phyloP scores from a whole-genome alignment of 2,329 filamentous ascomycete genomes.

The Cladosporium sp. region DNA sequence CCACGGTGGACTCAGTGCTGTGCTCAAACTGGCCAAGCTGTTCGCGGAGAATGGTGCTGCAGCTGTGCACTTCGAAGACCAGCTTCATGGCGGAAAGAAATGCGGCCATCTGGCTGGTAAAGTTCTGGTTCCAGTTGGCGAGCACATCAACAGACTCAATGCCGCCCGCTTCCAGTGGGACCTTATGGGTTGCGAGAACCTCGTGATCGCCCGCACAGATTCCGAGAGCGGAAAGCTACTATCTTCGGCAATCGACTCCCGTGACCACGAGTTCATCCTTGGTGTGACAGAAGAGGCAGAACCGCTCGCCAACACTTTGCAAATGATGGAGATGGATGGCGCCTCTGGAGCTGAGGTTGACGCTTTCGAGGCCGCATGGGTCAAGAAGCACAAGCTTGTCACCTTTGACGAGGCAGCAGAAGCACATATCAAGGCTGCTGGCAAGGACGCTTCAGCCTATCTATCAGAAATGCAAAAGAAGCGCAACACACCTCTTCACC shows the following conservation, averaged over 20 bases:
- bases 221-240: conserved; percentile 89
- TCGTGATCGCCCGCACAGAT: conserved; percentile 92
- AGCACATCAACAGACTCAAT: conserved; percentile 92
- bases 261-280: conserved; percentile 95
- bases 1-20: conserved; percentile 86
- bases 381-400: conserved; percentile 77
- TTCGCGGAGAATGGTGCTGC: conserved; percentile 97
- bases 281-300: conserved; percentile 75
- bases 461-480: conserved; percentile 45
- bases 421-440: conserved; percentile 32
- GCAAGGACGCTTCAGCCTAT: conserved; percentile 27
- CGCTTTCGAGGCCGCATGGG: conserved; percentile 79
- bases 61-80: conserved; percentile 95
- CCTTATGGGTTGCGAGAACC: conserved; percentile 91
- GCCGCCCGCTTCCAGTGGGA: conserved; percentile 97
- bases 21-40: conserved; percentile 92
- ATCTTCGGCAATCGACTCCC: conserved; percentile 84
- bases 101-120: conserved; percentile 96
- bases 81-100: conserved; percentile 96
- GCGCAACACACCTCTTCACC: conserved; percentile 71
- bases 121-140: conserved; percentile 85
- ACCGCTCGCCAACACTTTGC: conserved; percentile 81
- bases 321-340: conserved; percentile 80
- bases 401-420: conserved; percentile 78
- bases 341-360: conserved; percentile 78